phyloP scores from a whole-genome alignment of 1,139 yeast genomes.

The Nakaseomyces uthaithaninus region DNA sequence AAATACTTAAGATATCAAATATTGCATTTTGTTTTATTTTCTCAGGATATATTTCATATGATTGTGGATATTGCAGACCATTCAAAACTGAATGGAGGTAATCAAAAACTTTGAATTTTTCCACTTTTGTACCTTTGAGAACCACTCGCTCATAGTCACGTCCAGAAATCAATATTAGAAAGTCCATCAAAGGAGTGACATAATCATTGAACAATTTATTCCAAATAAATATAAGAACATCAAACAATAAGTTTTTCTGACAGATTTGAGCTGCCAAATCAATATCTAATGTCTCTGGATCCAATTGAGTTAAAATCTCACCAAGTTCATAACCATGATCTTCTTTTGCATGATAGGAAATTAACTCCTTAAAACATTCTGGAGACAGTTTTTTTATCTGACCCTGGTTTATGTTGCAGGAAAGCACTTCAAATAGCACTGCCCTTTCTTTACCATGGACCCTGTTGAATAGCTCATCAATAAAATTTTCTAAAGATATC shows the following conservation, averaged over 20 bases:
- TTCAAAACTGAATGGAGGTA: constrained; percentile 64
- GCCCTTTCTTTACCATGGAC: constrained; percentile 28
- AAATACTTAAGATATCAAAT: constrained; percentile 41
- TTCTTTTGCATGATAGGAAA: constrained; percentile 39
- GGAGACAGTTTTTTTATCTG: constrained; percentile 52
- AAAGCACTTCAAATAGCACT: constrained; percentile 44
- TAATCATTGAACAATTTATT: constrained; percentile 59
- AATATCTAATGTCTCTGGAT: constrained; percentile 59
- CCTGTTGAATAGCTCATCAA: constrained; percentile 44
- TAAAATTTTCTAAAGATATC: constrained; percentile 32
- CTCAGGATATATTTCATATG: constrained; percentile 36
- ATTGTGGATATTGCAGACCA: constrained; percentile 74
- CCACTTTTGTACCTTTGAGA: constrained; percentile 8
- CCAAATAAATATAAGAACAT: constrained; percentile 61
- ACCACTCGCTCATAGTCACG: constrained; percentile 12
- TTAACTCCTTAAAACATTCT: constrained; percentile 48
- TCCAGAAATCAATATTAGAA: constrained; percentile 14
- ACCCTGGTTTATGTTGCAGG: constrained; percentile 42
- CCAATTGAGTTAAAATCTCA: constrained; percentile 57
- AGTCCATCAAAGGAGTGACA: constrained; percentile 53
- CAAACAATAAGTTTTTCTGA: constrained; percentile 44
- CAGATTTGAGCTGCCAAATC: constrained; percentile 63
- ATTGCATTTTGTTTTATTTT: constrained; percentile 35
- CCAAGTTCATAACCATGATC: constrained; percentile 46
- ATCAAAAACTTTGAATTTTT: constrained; percentile 34